Base-by-base conservation (phyloP, 2,329 filamentous ascomycete genomes). In the Epichloe baconii region DNA sequence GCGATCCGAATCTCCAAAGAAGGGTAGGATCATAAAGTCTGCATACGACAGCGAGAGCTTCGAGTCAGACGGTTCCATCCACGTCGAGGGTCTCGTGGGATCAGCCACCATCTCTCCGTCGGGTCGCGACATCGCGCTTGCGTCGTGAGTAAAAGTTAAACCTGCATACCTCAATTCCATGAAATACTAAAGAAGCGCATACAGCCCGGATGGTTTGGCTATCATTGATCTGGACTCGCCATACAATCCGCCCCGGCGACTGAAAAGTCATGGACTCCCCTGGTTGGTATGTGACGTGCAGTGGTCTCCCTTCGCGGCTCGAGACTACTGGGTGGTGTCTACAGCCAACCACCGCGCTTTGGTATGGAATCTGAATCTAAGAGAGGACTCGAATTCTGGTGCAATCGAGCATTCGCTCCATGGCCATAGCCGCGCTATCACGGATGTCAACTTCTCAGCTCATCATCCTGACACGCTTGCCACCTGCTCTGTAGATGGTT, bases 231-330 rank as follows among this genome's bases (percentile, higher is more conserved):
- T 96, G 45, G 90, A 96, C 69, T 89, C 83, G 11, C 88, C 88
- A 1, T 93, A 89, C 64, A 93, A 85, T 53, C 85, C 86, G 10
- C 91, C 91, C 17, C 84, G 89, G 17, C 85, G 89, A 60, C 76
- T 96, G 46, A 78, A 76, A 58, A 85, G 85, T 55, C 88, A 95
- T 67, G 85, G 88, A 51, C 83, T 88, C 43, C 85, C 88, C n/a
- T 96, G 90, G 88, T 82, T 95, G 48, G 90, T 95, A 5, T 89
- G 91, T 11, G 91, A 96, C 66, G 90, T 95, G 34, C 91, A 96
- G 67, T 96, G 91, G 91, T 95, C 88, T 11, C 91, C 91, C 1
- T 95, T 96, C 65, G 86, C 90, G 12, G 81, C 79, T 19, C 80
- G 90, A 46, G 87, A 95, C 65, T 90, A 90, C 61, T 96, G 91